phyloP scores from a whole-genome alignment of 139 green algal species.

The Chlorokybus atmophyticus region DNA sequence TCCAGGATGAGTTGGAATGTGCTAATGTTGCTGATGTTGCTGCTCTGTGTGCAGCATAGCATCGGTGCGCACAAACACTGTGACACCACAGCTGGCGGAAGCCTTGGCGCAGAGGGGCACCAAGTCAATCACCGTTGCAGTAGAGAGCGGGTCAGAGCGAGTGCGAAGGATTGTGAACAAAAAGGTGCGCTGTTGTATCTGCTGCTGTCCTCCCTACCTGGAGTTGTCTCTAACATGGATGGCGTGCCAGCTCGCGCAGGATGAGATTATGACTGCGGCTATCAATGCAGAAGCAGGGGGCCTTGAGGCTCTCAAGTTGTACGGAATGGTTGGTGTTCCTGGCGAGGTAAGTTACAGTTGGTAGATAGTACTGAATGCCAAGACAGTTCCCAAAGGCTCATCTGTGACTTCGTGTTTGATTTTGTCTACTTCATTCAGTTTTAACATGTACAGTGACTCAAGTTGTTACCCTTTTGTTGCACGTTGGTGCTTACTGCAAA shows the following conservation, averaged over 20 bases:
- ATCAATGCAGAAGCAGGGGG: constrained; percentile 29
- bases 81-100: constrained; percentile 33
- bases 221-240: too few species aligned
- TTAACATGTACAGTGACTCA: too few species aligned
- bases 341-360: too few species aligned
- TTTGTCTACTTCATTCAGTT: too few species aligned
- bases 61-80: constrained; percentile 35
- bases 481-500: too few species aligned
- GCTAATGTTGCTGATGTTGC: too few species aligned
- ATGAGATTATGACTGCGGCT: constrained; percentile 30
- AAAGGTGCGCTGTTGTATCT: constrained; percentile 10
- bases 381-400: too few species aligned
- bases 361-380: too few species aligned
- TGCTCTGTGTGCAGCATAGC: constrained; percentile 17
- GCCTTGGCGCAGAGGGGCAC: constrained; percentile 33
- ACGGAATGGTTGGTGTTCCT: constrained; percentile 42
- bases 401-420: too few species aligned
- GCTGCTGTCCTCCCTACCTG: too few species aligned
- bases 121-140: constrained; percentile 36
- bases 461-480: too few species aligned
- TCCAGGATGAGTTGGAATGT: too few species aligned
- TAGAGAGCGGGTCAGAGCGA: constrained; percentile 38
- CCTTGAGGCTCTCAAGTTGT: constrained; percentile 37
- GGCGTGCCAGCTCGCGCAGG: constrained; percentile 8
- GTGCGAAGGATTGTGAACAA: constrained; percentile 27